Base-by-base conservation (phyloP, 176 grass and related monocot genomes). In the Tillandsia leiboldiana region DNA sequence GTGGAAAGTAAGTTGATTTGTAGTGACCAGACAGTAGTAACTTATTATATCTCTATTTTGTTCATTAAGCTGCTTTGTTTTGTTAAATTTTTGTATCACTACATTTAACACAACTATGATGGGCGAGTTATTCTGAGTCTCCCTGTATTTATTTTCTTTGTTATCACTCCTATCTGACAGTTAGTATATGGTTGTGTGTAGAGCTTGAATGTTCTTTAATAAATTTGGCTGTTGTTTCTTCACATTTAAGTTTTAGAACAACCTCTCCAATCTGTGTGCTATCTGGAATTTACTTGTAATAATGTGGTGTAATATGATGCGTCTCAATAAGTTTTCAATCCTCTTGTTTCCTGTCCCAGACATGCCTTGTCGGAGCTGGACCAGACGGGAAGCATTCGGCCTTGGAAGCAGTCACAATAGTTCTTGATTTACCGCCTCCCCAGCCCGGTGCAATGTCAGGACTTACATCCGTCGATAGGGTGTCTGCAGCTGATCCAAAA, bases 381-480 rank as follows among this genome's bases (percentile, higher is more conserved):
- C 89, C 94, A 82, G 89, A 99, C 67, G 94, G 94, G 24, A 99
- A 99, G 77, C 94, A 99, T 82, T 93, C 84, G 71, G 94, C 94
- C 68, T 73, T 99, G 79, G 94, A 99, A 87, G 94, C 94, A 66
- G 94, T 99, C 53, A 99, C 94, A 70, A 93, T 99, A 79, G 94
- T 99, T 76, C 89, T 99, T 76, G 94, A 93, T 82, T 72, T 99
- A 28, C 94, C 94, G 64, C 94, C 94, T 70, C 94, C 94, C 57
- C 94, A 99, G 73, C 89, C 94, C 61, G 89, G 90, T 84, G 85
- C 86, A 66, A 88, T 85, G 82, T 90, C 75, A 53, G 94, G 80
- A 68, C 51, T 99, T 15, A 86, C 84, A 20, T 99, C 94, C 54
- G 84, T 99, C 80, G 94, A 99, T 87, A 91, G 87, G 82, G 87